These are phyloP conservation scores for Yamadazyma triangularis DNA, from an alignment of 1,139 yeast genomes.

Conservation along the genomic window DNA sequence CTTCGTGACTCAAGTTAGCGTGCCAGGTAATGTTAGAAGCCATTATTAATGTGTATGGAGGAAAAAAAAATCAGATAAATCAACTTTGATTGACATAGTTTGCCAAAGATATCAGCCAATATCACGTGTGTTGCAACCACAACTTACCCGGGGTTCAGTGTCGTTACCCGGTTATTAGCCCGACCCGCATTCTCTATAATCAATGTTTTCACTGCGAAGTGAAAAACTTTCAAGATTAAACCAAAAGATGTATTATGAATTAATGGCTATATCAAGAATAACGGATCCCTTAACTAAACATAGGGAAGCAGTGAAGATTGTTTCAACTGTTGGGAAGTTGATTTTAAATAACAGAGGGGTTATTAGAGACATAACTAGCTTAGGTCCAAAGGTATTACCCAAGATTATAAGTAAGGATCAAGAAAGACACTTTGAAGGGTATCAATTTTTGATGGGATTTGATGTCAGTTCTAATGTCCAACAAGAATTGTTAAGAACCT, in stretches of 20 bases:
- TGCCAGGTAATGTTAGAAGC: constrained; percentile 98
- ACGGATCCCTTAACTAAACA: constrained; percentile 51
- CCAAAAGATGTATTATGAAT: constrained; percentile 78
- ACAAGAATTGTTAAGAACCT: constrained; percentile 73
- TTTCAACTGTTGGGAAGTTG: constrained; percentile 78
- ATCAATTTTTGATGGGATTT: constrained; percentile 79
- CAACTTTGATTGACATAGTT: too few species aligned
- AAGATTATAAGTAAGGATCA: constrained; percentile 80
- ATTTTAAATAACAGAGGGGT: constrained; percentile 90
- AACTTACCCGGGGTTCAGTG: too few species aligned
- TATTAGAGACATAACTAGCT: constrained; percentile 71
- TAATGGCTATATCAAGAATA: constrained; percentile 84
- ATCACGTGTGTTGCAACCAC: too few species aligned
- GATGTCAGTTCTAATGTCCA: constrained; percentile 86
- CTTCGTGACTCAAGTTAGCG: constrained; percentile 77
- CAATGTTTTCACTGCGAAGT: too few species aligned
- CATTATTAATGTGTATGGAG: too few species aligned
- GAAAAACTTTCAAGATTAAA: background rate
- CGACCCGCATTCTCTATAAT: too few species aligned
- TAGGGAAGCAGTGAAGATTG: constrained; percentile 65
- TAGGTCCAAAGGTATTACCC: constrained; percentile 79
- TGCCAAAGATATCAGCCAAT: too few species aligned
- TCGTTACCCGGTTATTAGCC: too few species aligned
- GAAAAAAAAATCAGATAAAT: too few species aligned
- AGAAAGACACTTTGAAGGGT: constrained; percentile 87